Evolutionary conservation across 345 rosid genomes (phyloP).

Genomic region (Moricandia arvensis): DNA sequence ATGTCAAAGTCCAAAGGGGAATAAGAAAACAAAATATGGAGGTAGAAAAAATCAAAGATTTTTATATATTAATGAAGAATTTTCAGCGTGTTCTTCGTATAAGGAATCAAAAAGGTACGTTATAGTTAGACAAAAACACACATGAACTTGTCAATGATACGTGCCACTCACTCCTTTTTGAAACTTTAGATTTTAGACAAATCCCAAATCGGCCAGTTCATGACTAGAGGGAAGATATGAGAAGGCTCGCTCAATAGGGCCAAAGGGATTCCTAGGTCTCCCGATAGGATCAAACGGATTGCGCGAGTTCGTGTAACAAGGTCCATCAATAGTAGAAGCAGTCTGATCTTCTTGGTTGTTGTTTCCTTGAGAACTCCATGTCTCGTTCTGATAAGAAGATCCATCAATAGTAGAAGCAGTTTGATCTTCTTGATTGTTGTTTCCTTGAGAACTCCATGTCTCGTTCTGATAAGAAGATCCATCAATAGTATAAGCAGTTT

Average conservation of each 20-base stretch:
- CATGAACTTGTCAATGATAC: slow-evolving; percentile 30
- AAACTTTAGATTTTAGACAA: not conserved
- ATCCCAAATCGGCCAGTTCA: not conserved
- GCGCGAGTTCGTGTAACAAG: slow-evolving; percentile 49
- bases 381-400: slow-evolving; percentile 33
- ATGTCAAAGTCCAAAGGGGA: not conserved
- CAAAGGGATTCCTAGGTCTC: slow-evolving; percentile 36
- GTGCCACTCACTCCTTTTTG: not conserved
- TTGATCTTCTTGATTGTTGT: slow-evolving; percentile 22
- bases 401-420: slow-evolving; percentile 45
- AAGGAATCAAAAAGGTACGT: not conserved
- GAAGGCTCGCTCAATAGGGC: slow-evolving; percentile 35
- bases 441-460: not conserved
- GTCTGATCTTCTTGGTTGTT: not conserved
- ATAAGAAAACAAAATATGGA: slow-evolving; percentile 2
- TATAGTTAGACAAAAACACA: slow-evolving; percentile 20
- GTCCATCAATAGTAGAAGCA: slow-evolving; percentile 47
- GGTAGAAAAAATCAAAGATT: not conserved
- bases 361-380: not conserved
- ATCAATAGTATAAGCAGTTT: slow-evolving; percentile 43
- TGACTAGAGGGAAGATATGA: not conserved
- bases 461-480: slow-evolving; percentile 38
- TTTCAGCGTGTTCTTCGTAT: not conserved
- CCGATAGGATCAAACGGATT: slow-evolving; percentile 36
- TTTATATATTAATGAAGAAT: not conserved